Evolutionary conservation across 805 yeast species (phyloP).

Genomic region (Candida maltosa): DNA sequence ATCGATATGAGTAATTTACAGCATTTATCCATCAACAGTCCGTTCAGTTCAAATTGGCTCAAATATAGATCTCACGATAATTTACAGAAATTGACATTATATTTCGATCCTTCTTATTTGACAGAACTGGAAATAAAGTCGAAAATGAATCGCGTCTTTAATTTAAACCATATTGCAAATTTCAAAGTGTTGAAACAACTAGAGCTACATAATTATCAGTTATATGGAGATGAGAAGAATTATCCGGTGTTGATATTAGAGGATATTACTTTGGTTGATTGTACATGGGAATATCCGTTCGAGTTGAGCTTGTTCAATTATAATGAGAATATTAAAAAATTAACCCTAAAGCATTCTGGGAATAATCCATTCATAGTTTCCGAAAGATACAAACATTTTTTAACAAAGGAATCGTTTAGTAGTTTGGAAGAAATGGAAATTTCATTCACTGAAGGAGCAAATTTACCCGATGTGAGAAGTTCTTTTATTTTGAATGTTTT

Average conservation of each 20-base stretch:
- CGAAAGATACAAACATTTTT: constrained; percentile 30
- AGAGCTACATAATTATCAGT: constrained; percentile 38
- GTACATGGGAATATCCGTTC: constrained; percentile 60
- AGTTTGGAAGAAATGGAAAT: constrained; percentile 7
- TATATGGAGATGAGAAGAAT: constrained; percentile 38
- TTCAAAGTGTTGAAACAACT: constrained; percentile 32
- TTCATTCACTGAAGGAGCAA: constrained; percentile 2
- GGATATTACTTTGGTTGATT: constrained; percentile 33
- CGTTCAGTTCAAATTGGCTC: constrained; percentile 39
- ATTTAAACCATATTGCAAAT: constrained; percentile 39
- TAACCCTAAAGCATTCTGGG: constrained; percentile 22
- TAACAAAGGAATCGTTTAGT: constrained; percentile 12
- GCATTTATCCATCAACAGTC: constrained; percentile 25
- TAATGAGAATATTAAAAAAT: constrained; percentile 16
- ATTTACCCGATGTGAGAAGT: too few species aligned
- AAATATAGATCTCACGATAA: constrained; percentile 25
- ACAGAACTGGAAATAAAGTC: neutral
- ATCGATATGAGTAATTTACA: constrained; percentile 19
- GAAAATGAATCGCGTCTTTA: constrained; percentile 32
- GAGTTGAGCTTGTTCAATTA: constrained; percentile 34
- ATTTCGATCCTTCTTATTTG: constrained; percentile 18
- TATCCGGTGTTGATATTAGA: constrained; percentile 15
- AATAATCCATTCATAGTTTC: constrained; percentile 32
- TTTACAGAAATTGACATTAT: constrained; percentile 21
- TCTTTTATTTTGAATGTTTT: too few species aligned